Percentiles rank a stretch among this genome's conserved stretches.
These are phyloP conservation scores for Phytophthora uliginosa DNA, from an alignment of 352 stramenopile species.

Conservation along the genomic window DNA sequence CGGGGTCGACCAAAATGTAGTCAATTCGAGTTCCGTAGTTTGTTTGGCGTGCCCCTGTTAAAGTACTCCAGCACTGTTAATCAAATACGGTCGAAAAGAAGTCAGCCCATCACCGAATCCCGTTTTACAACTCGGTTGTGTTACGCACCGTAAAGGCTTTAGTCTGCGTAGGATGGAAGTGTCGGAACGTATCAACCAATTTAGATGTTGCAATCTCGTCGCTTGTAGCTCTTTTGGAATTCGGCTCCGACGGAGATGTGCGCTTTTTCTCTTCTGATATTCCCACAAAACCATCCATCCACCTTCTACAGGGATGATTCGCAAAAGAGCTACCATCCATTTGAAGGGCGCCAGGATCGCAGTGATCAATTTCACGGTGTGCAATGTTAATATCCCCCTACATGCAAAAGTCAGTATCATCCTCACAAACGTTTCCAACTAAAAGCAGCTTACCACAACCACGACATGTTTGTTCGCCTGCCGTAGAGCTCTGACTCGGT, in stretches of 20 bases:
- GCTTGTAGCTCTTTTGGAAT: neutral
- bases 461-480: slow-evolving; percentile 65
- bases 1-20: slow-evolving; percentile 86
- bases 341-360: slow-evolving; percentile 49
- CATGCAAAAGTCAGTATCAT: slow-evolving; percentile 6
- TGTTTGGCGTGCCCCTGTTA: slow-evolving; percentile 86
- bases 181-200: slow-evolving; percentile 86
- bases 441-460: slow-evolving; percentile 57
- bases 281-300: slow-evolving; percentile 68
- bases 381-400: slow-evolving; percentile 90
- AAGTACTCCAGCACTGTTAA: slow-evolving; percentile 87
- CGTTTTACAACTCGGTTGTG: neutral
- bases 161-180: slow-evolving; percentile 73
- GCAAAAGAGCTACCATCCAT: slow-evolving; percentile 49
- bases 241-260: neutral
- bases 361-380: slow-evolving; percentile 85
- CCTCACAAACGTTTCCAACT: neutral
- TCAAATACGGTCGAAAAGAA: neutral
- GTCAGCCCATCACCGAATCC: neutral
- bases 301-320: slow-evolving; percentile 75
- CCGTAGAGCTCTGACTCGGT: slow-evolving; percentile 66
- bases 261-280: slow-evolving; percentile 15
- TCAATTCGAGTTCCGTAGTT: slow-evolving; percentile 94
- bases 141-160: slow-evolving; percentile 85
- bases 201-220: neutral